A percentile compares a stretch with the other conserved stretches of the same genome.
phyloP scores from a whole-genome alignment of 2,329 filamentous ascomycete genomes.

The Phaeosphaeria sp. region DNA sequence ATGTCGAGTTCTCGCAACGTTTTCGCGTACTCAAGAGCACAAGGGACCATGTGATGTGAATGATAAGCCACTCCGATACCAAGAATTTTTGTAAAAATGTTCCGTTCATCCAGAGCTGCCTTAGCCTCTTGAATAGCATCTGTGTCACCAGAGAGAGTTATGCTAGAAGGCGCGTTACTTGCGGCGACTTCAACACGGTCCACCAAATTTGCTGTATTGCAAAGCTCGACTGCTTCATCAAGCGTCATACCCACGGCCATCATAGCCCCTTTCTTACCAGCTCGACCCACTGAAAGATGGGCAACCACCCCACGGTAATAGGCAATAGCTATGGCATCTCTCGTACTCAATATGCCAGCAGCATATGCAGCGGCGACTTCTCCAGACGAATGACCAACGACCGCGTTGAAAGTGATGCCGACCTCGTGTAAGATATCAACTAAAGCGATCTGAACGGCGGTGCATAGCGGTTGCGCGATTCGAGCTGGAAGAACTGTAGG shows the following conservation, averaged over 20 bases:
- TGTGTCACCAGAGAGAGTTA: conserved; percentile 20
- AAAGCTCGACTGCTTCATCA: conserved; percentile 2
- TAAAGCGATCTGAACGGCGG: conserved; percentile 46
- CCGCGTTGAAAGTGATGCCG: conserved; percentile 36
- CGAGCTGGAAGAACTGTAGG: too few species aligned
- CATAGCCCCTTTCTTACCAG: conserved; percentile 6
- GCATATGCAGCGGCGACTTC: conserved; percentile 51
- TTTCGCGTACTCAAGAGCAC: too few species aligned
- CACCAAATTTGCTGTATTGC: neutral
- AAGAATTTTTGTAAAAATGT: conserved; percentile 7
- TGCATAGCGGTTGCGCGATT: conserved; percentile 44
- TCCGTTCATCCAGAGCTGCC: conserved; percentile 6
- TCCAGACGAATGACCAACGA: conserved; percentile 52
- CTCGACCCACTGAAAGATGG: too few species aligned
- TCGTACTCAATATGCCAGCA: conserved; percentile 26
- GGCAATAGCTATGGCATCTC: conserved; percentile 24
- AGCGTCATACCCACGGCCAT: conserved; percentile 8
- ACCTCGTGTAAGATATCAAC: conserved; percentile 34
- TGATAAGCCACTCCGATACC: conserved; percentile 55
- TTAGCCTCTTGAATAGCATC: conserved; percentile 8
- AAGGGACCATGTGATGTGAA: conserved; percentile 26
- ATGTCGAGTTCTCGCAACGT: too few species aligned
- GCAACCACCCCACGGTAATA: conserved; percentile 32
- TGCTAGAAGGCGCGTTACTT: conserved; percentile 23
- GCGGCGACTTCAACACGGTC: conserved; percentile 6